phyloP scores from a whole-genome alignment of 768 basidiomycete species.

The Suillus decipiens region DNA sequence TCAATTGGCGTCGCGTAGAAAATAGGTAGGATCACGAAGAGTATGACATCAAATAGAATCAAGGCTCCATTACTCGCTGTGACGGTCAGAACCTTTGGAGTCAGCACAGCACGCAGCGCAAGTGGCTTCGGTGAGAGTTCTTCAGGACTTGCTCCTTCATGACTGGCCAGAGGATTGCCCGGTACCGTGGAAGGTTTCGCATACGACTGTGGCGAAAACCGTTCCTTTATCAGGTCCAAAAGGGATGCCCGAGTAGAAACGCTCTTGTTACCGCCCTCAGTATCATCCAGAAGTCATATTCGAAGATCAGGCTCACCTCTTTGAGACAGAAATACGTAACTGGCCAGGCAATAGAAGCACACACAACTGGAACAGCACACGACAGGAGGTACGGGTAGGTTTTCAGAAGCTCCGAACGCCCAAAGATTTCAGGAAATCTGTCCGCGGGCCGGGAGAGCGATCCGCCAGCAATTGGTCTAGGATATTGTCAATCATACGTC shows the following conservation, averaged over 20 bases:
- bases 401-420: slow-evolving; percentile 54
- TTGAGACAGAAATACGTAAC: slow-evolving; percentile 52
- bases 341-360: slow-evolving; percentile 51
- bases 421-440: slow-evolving; percentile 63
- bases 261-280: neutral
- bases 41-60: too few relatives aligned
- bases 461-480: slow-evolving; percentile 44
- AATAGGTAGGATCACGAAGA: slow-evolving; percentile 36
- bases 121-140: slow-evolving; percentile 27
- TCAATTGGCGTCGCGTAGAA: slow-evolving; percentile 34
- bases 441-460: slow-evolving; percentile 63
- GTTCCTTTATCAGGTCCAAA: neutral
- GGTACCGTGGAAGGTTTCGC: neutral
- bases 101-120: slow-evolving; percentile 52
- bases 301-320: slow-evolving; percentile 40
- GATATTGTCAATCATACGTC: too few relatives aligned
- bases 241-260: neutral
- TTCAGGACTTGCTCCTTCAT: neutral
- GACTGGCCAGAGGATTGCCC: neutral
- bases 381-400: slow-evolving; percentile 74
- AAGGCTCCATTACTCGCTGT: slow-evolving; percentile 57
- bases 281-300: neutral
- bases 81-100: slow-evolving; percentile 54
- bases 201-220: neutral
- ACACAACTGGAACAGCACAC: slow-evolving; percentile 61